Conservation (phyloP, 805 yeast genomes). For the Saccharomycopsis sp. region DNA sequence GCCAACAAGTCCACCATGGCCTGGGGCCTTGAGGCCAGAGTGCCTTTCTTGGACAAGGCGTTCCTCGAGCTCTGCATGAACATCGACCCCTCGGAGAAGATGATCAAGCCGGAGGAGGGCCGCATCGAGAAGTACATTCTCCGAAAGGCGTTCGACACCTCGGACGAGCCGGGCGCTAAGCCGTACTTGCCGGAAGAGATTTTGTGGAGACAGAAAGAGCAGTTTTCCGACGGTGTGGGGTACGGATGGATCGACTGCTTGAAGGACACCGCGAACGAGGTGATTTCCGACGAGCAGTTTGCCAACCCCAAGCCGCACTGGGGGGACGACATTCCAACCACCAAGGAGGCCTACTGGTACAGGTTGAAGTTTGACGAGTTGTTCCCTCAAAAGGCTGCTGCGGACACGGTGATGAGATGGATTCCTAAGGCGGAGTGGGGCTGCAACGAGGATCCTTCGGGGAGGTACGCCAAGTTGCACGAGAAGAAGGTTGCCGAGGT, state of each 20-base stretch:
- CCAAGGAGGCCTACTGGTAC: constrained; percentile 99
- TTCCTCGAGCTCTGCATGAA: constrained; percentile 90
- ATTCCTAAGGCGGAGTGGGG: constrained; percentile 99
- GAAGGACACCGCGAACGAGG: constrained; percentile 88
- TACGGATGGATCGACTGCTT: constrained; percentile 98
- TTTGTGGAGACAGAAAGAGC: constrained; percentile 99
- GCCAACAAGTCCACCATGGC: constrained; percentile 99
- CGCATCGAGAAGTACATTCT: constrained; percentile 90
- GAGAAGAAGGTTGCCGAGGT: constrained; percentile 49
- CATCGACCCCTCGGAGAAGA: constrained; percentile 88
- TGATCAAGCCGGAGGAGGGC: constrained; percentile 66
- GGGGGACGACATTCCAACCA: constrained; percentile 92
- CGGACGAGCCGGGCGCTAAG: constrained; percentile 65
- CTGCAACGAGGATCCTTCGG: constrained; percentile 97
- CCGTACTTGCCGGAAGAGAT: constrained; percentile 96
- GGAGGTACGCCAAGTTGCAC: constrained; percentile 91
- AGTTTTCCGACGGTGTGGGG: constrained; percentile 98
- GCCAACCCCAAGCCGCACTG: constrained; percentile 90
- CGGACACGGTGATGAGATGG: constrained; percentile 98
- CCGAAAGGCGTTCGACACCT: constrained; percentile 95
- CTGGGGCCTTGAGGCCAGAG: constrained; percentile 99
- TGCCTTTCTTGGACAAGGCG: constrained; percentile 93
- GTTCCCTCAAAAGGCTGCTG: constrained; percentile 89
- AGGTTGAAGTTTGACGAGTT: constrained; percentile 92
- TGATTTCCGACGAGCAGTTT: constrained; percentile 83